These are phyloP conservation scores for Nicotiana undulata DNA, from an alignment of 257 asterid species.

Conservation along the genomic window DNA sequence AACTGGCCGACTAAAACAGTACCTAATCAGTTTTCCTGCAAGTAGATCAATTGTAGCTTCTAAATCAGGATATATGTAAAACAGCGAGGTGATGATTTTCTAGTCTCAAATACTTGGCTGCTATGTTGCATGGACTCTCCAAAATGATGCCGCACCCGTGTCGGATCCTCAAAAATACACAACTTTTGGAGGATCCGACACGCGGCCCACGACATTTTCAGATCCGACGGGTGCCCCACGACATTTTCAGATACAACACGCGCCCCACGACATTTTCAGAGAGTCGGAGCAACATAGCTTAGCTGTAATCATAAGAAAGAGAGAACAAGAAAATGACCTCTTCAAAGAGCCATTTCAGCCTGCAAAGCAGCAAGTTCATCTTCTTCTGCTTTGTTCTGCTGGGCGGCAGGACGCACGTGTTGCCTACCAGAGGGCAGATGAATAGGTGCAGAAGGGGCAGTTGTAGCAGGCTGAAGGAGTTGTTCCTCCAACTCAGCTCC, in stretches of 20 bases:
- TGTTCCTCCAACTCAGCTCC: conserved; percentile 63
- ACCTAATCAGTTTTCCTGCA: neutral
- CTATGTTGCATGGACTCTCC: too few relatives aligned
- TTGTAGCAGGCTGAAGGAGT: conserved; percentile 70
- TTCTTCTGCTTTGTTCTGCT: conserved; percentile 35
- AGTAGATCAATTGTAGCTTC: neutral
- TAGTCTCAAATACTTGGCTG: neutral
- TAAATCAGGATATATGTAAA: neutral
- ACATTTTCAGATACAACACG: too few relatives aligned
- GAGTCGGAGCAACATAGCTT: too few relatives aligned
- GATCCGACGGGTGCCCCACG: too few relatives aligned
- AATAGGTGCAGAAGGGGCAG: conserved; percentile 60
- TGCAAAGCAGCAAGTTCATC: conserved; percentile 81
- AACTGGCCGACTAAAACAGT: neutral
- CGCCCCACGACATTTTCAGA: too few relatives aligned
- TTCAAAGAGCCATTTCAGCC: conserved; percentile 82
- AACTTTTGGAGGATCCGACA: too few relatives aligned
- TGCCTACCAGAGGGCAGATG: conserved; percentile 52
- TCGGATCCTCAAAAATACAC: too few relatives aligned
- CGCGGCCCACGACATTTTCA: too few relatives aligned
- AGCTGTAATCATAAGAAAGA: neutral
- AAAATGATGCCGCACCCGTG: too few relatives aligned
- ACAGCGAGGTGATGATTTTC: neutral
- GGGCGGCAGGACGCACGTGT: conserved; percentile 28
- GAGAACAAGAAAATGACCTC: conserved; percentile 23